These are phyloP conservation scores for Cladophialophora bantiana DNA, from an alignment of 2,329 filamentous ascomycete genomes.

Conservation along the genomic window DNA sequence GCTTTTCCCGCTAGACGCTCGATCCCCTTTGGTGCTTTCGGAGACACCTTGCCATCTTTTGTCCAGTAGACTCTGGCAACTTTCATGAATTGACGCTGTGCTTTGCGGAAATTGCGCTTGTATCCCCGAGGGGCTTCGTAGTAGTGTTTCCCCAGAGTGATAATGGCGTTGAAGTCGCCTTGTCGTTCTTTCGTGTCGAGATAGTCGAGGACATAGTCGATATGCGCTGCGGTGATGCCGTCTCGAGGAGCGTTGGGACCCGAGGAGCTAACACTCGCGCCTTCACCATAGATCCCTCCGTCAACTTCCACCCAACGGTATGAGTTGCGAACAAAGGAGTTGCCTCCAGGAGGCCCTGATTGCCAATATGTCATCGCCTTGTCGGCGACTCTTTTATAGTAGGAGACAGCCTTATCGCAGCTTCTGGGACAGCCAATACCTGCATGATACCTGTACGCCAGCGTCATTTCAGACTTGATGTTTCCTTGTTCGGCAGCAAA, in stretches of 20 bases:
- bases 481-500: constrained; percentile 87
- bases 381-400: constrained; percentile 92
- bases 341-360: constrained; percentile 88
- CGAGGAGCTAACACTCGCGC: constrained; percentile 87
- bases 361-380: constrained; percentile 89
- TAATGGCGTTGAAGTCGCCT: constrained; percentile 85
- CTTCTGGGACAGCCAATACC: constrained; percentile 86
- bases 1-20: constrained; percentile 83
- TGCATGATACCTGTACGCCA: constrained; percentile 82
- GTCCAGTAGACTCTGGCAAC: constrained; percentile 84
- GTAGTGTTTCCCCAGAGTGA: constrained; percentile 82
- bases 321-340: constrained; percentile 75
- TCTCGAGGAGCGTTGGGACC: constrained; percentile 80
- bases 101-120: constrained; percentile 73
- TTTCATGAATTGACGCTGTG: constrained; percentile 80
- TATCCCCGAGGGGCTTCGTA: constrained; percentile 84
- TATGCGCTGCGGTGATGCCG: constrained; percentile 72
- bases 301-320: constrained; percentile 88
- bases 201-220: constrained; percentile 93
- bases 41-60: constrained; percentile 74
- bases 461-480: constrained; percentile 88
- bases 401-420: constrained; percentile 82
- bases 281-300: constrained; percentile 93
- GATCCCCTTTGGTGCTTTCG: constrained; percentile 72
- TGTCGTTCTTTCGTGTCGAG: constrained; percentile 88